Conservation (phyloP, 2,329 filamentous ascomycete species). For the Colletotrichum brevisporum region DNA sequence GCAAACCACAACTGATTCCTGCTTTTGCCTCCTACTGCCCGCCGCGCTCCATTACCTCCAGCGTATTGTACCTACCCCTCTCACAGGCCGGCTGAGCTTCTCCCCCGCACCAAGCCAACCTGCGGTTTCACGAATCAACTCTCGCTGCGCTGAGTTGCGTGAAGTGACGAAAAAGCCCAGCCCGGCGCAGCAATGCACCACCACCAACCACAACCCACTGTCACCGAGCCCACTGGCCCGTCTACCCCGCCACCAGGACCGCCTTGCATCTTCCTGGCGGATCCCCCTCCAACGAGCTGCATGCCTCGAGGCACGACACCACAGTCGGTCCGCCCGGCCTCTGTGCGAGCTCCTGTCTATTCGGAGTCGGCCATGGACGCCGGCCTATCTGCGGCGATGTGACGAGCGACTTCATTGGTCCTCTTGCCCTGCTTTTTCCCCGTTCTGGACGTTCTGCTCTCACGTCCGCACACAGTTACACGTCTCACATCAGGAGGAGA, state of each 20-base stretch:
- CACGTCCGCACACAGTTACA: constrained; percentile 6
- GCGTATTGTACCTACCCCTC: not conserved
- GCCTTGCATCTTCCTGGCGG: constrained; percentile 29
- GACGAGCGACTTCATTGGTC: constrained; percentile 8
- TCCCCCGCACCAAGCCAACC: constrained; percentile 29
- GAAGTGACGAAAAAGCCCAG: constrained; percentile 27
- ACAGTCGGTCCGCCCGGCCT: constrained; percentile 24
- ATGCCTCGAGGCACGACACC: constrained; percentile 7
- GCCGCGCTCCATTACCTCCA: not conserved
- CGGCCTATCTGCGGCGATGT: not conserved
- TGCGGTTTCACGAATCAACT: constrained; percentile 34
- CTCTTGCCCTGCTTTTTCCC: not conserved
- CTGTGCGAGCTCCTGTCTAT: constrained; percentile 1
- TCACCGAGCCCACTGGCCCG: constrained; percentile 19
- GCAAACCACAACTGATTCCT: constrained; percentile 26
- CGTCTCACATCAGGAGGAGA: not conserved
- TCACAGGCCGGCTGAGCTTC: constrained; percentile 21
- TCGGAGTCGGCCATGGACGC: constrained; percentile 8
- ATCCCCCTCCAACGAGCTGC: constrained; percentile 18
- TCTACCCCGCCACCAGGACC: constrained; percentile 30
- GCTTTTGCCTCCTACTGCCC: constrained; percentile 24
- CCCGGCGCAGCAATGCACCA: constrained; percentile 28
- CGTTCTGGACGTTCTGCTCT: not conserved
- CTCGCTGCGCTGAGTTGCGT: constrained; percentile 1
- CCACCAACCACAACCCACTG: constrained; percentile 27